Base-by-base conservation (phyloP, 116 monocot genomes). In the Papilionanthe hybrid region DNA sequence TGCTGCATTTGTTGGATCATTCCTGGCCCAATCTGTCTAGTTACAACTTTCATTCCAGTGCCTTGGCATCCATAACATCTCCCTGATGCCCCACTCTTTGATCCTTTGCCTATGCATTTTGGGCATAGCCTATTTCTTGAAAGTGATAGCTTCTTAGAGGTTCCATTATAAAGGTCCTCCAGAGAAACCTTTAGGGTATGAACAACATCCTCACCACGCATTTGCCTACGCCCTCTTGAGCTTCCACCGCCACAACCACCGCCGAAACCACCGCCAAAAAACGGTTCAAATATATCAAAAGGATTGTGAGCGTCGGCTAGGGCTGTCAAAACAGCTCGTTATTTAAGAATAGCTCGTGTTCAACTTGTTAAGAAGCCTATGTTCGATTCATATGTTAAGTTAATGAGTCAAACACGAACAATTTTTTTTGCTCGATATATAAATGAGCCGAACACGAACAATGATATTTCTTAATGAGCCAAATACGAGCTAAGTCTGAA, bases 121-220 rank as follows among this genome's bases (percentile, higher is more conserved):
- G 87, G 77, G 76, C 92, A 96, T 10, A 93, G 77, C 23, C 81
- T 85, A 83, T 90, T 93, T 78, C 87, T 90, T 76, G 93, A 90
- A 60, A 93, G 78, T n/a, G 89, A 90, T 32, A 93, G 81, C 80
- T 92, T 93, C 76, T 92, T 92, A 13, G 86, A 78, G 60, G 93
- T 86, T 42, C 92, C 92, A 83, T 93, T 96, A 56, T 93, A 96
- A 42, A 96, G 47, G 42, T 96, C 96, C 74, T 96, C 96, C 75
- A 96, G 75, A 60, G 96, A 90, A 13, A 96, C 93, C 81, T 93
- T 92, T 50, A 94, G n/a, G 17, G 83, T 49, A 81, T 94, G 91
- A 66, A 91, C 88, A 42, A 94, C 86, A 82, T 94, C 89, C 60
- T 94, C 92, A 50, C 96, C 93, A 63, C 75, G 75, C 69, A 73